phyloP scores from a whole-genome alignment of 768 basidiomycete genomes.

The Hebeloma cylindrosporum region DNA sequence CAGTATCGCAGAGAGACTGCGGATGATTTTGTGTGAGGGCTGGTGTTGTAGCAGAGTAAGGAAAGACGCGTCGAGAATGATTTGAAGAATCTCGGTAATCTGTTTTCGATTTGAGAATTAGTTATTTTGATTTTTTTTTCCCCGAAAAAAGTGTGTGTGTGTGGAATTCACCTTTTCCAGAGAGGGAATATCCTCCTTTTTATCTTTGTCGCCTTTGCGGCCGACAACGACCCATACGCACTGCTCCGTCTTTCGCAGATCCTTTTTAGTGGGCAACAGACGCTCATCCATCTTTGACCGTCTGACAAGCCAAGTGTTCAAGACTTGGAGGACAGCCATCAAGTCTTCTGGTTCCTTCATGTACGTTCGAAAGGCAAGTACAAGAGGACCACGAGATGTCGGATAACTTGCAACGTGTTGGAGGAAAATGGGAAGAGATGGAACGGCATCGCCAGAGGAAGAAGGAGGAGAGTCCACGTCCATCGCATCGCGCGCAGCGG shows the following conservation, averaged over 20 bases:
- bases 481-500: slow-evolving; percentile 42
- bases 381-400: slow-evolving; percentile 40
- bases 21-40: slow-evolving; percentile 56
- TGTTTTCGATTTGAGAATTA: slow-evolving; percentile 26
- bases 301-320: slow-evolving; percentile 50
- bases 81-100: slow-evolving; percentile 62
- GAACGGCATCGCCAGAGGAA: slow-evolving; percentile 12
- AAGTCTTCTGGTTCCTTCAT: slow-evolving; percentile 52
- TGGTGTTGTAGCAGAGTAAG: slow-evolving; percentile 63
- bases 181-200: slow-evolving; percentile 37
- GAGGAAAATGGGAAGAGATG: slow-evolving; percentile 38
- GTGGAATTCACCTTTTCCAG: slow-evolving; percentile 40
- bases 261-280: slow-evolving; percentile 41
- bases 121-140: not conserved
- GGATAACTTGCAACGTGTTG: slow-evolving; percentile 36
- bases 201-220: slow-evolving; percentile 26
- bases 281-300: slow-evolving; percentile 35
- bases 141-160: not conserved
- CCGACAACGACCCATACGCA: slow-evolving; percentile 38
- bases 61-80: slow-evolving; percentile 71
- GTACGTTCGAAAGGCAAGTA: slow-evolving; percentile 50
- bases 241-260: slow-evolving; percentile 38
- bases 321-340: slow-evolving; percentile 41
- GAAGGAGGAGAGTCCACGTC: slow-evolving; percentile 28
- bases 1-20: slow-evolving; percentile 47